These are phyloP conservation scores for Parietaria judaica DNA, from an alignment of 306 rosid genomes.

Conservation along the genomic window DNA sequence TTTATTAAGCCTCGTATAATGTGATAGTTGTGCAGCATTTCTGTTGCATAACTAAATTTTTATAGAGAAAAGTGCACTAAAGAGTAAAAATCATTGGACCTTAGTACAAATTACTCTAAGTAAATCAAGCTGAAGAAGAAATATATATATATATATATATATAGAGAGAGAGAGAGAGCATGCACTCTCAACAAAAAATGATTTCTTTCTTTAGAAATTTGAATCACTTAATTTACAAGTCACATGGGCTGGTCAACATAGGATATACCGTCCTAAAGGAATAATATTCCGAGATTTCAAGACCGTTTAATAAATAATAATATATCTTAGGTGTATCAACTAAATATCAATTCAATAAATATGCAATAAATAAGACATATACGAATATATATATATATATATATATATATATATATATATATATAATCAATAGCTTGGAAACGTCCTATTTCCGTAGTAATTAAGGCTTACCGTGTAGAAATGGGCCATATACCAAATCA, in stretches of 20 bases:
- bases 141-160: too few species aligned
- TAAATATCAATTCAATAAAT: not conserved
- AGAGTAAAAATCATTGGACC: too few species aligned
- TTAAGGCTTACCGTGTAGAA: not conserved
- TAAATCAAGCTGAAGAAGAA: too few species aligned
- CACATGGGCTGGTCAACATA: not conserved
- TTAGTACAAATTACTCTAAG: too few species aligned
- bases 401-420: too few species aligned
- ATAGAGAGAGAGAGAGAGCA: too few species aligned
- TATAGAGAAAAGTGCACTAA: too few species aligned
- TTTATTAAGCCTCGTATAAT: too few species aligned
- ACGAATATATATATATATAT: too few species aligned
- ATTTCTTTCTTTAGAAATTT: not conserved
- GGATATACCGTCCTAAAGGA: not conserved
- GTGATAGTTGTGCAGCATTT: too few species aligned
- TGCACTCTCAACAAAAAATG: too few species aligned
- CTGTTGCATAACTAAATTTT: too few species aligned
- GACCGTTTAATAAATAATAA: not conserved
- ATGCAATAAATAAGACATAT: not conserved
- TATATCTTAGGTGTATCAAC: not conserved
- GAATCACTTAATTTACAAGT: not conserved
- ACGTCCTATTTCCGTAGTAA: not conserved
- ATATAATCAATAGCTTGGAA: conserved; percentile 3
- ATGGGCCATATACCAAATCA: not conserved
- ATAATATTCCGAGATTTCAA: not conserved